Conservation (phyloP, 2,329 filamentous ascomycete species). For the Xylaria multiplex region DNA sequence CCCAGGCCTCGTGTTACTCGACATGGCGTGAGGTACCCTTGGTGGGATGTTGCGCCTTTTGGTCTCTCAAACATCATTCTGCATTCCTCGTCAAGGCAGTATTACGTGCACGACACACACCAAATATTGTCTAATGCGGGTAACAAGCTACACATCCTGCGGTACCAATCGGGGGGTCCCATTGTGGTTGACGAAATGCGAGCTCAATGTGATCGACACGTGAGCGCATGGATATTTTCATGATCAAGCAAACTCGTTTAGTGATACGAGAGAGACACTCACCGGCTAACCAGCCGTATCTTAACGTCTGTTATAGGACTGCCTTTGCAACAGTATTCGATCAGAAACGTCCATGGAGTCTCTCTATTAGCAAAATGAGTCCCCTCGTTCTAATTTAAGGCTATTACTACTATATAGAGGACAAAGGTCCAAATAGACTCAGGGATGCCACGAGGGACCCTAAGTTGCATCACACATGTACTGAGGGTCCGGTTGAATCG, state of each 20-base stretch:
- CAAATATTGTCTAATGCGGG: background rate
- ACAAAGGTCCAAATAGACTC: background rate
- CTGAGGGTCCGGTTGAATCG: constrained; percentile 27
- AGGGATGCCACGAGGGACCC: constrained; percentile 21
- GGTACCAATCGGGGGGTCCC: background rate
- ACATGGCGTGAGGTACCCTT: constrained; percentile 7
- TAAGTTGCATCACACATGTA: constrained; percentile 13
- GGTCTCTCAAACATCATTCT: background rate
- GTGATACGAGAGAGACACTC: constrained; percentile 1
- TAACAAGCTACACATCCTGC: constrained; percentile 3
- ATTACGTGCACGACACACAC: background rate
- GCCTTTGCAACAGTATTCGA: constrained; percentile 10
- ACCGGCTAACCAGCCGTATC: constrained; percentile 1
- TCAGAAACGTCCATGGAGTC: constrained; percentile 7
- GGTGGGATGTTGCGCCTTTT: background rate
- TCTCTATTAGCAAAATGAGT: constrained; percentile 11
- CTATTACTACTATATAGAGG: constrained; percentile 8
- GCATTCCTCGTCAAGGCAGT: background rate
- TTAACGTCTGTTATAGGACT: constrained; percentile 13
- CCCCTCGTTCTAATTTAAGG: constrained; percentile 9
- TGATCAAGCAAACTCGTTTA: constrained; percentile 7
- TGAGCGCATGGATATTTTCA: constrained; percentile 9
- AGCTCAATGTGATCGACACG: constrained; percentile 1
- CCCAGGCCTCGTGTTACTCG: constrained; percentile 18
- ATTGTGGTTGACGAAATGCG: constrained; percentile 4